Percentiles rank a stretch among this genome's conserved stretches.
These are phyloP conservation scores for Gaeumannomyces sp. DNA, from an alignment of 2,329 filamentous ascomycete genomes.

Conservation along the genomic window DNA sequence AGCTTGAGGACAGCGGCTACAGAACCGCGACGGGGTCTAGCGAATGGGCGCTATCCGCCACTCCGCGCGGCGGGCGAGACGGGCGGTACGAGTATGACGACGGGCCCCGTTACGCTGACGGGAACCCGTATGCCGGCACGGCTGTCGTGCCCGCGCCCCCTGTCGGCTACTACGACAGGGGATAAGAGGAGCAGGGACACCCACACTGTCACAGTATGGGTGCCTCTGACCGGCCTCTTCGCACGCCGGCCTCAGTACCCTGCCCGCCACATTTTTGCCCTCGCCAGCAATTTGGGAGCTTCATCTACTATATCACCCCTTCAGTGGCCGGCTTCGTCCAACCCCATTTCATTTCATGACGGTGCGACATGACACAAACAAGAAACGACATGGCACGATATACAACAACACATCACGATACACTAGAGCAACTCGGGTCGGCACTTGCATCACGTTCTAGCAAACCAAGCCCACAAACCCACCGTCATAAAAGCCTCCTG, in stretches of 20 bases:
- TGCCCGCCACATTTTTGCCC: background rate
- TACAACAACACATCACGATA: background rate
- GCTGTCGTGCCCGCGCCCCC: constrained; percentile 36
- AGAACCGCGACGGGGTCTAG: constrained; percentile 35
- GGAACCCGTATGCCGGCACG: constrained; percentile 35
- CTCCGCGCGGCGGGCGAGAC: constrained; percentile 28
- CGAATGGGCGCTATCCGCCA: constrained; percentile 37
- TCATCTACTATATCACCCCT: too few relatives aligned
- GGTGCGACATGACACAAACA: background rate
- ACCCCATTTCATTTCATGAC: background rate
- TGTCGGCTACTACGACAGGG: constrained; percentile 30
- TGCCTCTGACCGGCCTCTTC: background rate
- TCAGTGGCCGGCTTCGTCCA: background rate
- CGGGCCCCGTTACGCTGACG: constrained; percentile 40
- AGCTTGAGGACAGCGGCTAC: constrained; percentile 14
- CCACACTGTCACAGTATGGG: background rate
- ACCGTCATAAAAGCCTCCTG: background rate
- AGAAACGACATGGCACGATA: background rate
- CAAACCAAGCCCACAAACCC: background rate
- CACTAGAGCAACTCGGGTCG: background rate
- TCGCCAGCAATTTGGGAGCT: background rate
- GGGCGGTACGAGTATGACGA: constrained; percentile 27
- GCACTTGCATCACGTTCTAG: background rate
- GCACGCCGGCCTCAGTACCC: background rate
- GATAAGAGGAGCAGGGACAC: constrained; percentile 18